Evolutionary conservation across 2,329 filamentous ascomycete genomes (phyloP), one percentile per base, ranked within the genome.

Genomic region (Leptographium lundbergii): DNA sequence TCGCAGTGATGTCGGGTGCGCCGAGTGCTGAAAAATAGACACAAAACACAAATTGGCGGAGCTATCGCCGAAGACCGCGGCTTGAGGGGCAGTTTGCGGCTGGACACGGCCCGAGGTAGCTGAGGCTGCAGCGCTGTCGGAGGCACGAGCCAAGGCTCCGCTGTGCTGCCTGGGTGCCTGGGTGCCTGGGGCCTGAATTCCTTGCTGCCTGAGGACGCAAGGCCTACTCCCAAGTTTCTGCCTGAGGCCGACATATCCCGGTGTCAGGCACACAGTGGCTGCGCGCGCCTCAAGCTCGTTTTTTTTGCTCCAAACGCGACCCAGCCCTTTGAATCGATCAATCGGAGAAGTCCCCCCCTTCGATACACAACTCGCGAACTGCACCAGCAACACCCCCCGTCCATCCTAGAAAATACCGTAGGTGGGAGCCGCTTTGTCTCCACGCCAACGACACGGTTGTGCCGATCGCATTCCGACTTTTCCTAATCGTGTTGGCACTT

Each of bases 31-130:
- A 32, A 36, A 59, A 51, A 36, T 34, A 19, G 9, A 7, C 17
- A 17, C 14, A 24, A 54, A 54, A n/a, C n/a, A n/a, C n/a, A n/a
- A n/a, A 54, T 45, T 45, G 42, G 17, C 19, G 10, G 14, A n/a
- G 42, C 42, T 19, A 45, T n/a, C 34, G 34, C 53, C 36, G 53
- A 55, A 45, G 24, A 55, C 53, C 34, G 53, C 53, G 48, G 22
- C 24, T 47, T 45, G 29, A 34, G 48, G 25, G 48, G 54, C n/a
- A n/a, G 48, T 22, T 3, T 32, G 27, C 71, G 71, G 71, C 63
- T 73, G 67, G 66, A 68, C 61, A 68, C 71, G 71, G 71, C 69
- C 71, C 71, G 71, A 73, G 71, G 71, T 63, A 54, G 14, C 19
- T 25, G 27, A 3, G 7, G 56, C 17, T 11, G 14, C 17, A 24